Evolutionary conservation across 495 filamentous ascomycete species (phyloP), one percentile per base, ranked within the genome.

Genomic region (Aspergillus affinis): DNA sequence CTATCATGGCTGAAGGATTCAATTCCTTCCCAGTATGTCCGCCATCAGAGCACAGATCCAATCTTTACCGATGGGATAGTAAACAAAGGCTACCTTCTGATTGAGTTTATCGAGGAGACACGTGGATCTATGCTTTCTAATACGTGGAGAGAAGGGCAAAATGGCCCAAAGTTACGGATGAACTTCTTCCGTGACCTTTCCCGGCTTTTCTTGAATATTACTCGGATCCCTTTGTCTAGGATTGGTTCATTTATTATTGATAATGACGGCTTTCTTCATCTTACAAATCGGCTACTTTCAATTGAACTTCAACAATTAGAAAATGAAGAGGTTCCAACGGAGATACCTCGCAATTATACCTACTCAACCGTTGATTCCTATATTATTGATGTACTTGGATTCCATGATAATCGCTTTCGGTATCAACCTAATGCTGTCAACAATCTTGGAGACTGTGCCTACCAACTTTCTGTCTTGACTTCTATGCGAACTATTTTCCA

Each of bases 241-340:
- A 79, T 78, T 41, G 74, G 73, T 4, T 70, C 77, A 9, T 77
- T 78, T 50, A 61, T 47, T 2, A 59, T 77, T 9, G 48, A 69
- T 46, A 45, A 65, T 18, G 55, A 67, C 29, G 69, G 73, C 12
- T 60, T 55, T 12, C 23, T 75, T 1, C 51, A 47, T 0, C 58
- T 78, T 41, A 61, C 50, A 15, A 78, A 78, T 55, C 65, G 74
- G 8, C 75, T 72, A 1, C 67, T 78, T 0, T 48, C 52, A 6
- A 63, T 65, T 60, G 27, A 51, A 17, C 58, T 71, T 17, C 56
- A 64, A 12, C 51, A 70, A 13, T 41, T 75, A 27, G 75, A 76
- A 57, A 78, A 78, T 61, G 68, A 75, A 44, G 26, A 65, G 10
- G 74, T 75, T 20, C 72, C 65, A n/a, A 66, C 61, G 29, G 65